Percentiles rank a stretch among this genome's conserved stretches.
Evolutionary conservation across 306 rosid genomes (phyloP).

Genomic region (Quercus parvula): DNA sequence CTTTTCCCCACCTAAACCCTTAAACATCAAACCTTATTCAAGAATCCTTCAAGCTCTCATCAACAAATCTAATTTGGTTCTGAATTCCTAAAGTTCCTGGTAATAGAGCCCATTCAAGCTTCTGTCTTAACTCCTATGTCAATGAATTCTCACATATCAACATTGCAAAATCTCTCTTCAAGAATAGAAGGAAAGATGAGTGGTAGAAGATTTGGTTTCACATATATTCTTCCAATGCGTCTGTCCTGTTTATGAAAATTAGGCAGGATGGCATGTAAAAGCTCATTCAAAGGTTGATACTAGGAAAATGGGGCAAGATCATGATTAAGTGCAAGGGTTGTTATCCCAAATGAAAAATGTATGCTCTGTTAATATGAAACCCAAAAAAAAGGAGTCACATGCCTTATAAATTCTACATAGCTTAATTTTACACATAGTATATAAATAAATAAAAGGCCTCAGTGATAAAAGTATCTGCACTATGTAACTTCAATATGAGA

Average conservation of each 20-base stretch:
- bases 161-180: no score
- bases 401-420: neutral
- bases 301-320: constrained; percentile 95
- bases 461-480: neutral
- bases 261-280: neutral
- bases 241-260: neutral
- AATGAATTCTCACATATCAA: no score
- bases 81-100: no score
- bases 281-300: constrained; percentile 88
- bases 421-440: neutral
- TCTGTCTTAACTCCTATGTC: no score
- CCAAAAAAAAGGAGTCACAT: neutral
- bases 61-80: no score
- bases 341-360: constrained; percentile 94
- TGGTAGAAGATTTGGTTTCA: no score
- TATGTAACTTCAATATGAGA: neutral
- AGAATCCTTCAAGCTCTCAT: no score
- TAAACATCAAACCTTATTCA: no score
- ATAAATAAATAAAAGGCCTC: neutral
- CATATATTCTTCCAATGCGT: no score
- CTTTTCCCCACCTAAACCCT: no score
- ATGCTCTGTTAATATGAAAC: constrained; percentile 60
- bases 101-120: no score
- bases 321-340: constrained; percentile 97
- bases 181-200: no score